These are phyloP conservation scores for Linanthus parryae DNA, from an alignment of 148 eudicot genomes.

Conservation along the genomic window DNA sequence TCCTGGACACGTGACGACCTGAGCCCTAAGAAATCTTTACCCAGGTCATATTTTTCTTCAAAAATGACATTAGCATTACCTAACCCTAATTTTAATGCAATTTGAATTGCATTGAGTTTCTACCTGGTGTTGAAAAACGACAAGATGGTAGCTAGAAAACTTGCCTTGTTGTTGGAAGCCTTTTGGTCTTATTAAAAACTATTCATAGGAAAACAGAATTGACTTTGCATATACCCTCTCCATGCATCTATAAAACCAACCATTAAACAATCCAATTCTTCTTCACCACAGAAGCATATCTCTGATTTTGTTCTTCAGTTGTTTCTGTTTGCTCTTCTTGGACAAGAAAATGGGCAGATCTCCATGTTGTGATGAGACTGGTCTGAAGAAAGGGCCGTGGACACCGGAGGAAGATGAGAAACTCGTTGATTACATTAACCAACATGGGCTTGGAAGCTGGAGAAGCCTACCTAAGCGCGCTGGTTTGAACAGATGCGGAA, in stretches of 20 bases:
- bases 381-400: slow-evolving; percentile 64
- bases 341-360: slow-evolving; percentile 41
- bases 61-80: slow-evolving; percentile 38
- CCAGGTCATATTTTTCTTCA: too few species aligned
- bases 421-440: slow-evolving; percentile 33
- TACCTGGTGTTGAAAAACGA: neutral
- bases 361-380: slow-evolving; percentile 34
- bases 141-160: slow-evolving; percentile 8
- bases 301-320: neutral
- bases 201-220: neutral
- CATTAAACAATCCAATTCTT: neutral
- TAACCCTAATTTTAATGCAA: slow-evolving; percentile 26
- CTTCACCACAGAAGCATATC: neutral
- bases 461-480: slow-evolving; percentile 56
- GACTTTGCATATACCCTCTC: neutral
- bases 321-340: neutral
- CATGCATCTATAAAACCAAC: slow-evolving; percentile 19
- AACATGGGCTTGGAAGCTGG: slow-evolving; percentile 59
- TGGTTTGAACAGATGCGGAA: slow-evolving; percentile 53
- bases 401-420: slow-evolving; percentile 53
- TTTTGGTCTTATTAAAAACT: neutral
- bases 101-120: slow-evolving; percentile 6
- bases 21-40: too few species aligned
- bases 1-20: too few species aligned
- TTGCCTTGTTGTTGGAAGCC: neutral